A percentile compares a stretch with the other conserved stretches of the same genome.
phyloP scores from a whole-genome alignment of 1,139 yeast genomes.

The Suhomyces terraborum region DNA sequence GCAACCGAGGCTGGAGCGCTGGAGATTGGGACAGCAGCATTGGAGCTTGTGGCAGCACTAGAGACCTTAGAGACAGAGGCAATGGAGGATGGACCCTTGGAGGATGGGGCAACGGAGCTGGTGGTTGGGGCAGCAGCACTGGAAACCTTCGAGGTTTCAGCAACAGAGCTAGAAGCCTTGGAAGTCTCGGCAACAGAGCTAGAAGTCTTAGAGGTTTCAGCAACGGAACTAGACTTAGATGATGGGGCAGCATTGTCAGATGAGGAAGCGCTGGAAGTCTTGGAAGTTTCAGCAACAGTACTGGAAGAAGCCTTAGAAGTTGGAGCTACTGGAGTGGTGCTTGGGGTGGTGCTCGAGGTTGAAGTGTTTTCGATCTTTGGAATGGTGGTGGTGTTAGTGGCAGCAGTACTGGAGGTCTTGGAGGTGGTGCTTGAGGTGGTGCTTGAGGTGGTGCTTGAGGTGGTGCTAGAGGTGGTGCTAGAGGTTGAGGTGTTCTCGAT shows the following conservation, averaged over 20 bases:
- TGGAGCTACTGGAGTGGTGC: too few relatives aligned
- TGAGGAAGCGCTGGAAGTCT: constrained; percentile 4
- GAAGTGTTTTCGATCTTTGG: too few relatives aligned
- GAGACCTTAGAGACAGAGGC: constrained; percentile 14
- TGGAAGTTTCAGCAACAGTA: too few relatives aligned
- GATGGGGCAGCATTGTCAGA: too few relatives aligned
- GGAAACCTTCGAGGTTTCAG: constrained; percentile 12
- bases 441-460: constrained; percentile 6
- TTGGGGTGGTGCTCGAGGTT: too few relatives aligned
- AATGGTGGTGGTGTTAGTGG: too few relatives aligned
- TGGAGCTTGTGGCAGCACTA: constrained; percentile 17
- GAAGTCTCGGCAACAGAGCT: constrained; percentile 39
- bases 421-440: constrained; percentile 6
- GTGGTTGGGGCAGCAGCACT: constrained; percentile 13
- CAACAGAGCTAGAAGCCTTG: constrained; percentile 9
- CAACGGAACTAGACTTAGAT: constrained; percentile 17
- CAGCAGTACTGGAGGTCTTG: constrained; percentile 10
- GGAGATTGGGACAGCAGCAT: constrained; percentile 18
- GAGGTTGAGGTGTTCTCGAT: too few relatives aligned
- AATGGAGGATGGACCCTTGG: neutral
- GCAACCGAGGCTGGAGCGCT: constrained; percentile 14
- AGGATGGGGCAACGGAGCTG: constrained; percentile 25
- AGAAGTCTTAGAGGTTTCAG: constrained; percentile 23
- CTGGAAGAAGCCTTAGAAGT: too few relatives aligned
- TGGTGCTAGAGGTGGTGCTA: neutral